Base-by-base conservation (phyloP, 495 filamentous ascomycete genomes). In the Penicillium maclennaniae region DNA sequence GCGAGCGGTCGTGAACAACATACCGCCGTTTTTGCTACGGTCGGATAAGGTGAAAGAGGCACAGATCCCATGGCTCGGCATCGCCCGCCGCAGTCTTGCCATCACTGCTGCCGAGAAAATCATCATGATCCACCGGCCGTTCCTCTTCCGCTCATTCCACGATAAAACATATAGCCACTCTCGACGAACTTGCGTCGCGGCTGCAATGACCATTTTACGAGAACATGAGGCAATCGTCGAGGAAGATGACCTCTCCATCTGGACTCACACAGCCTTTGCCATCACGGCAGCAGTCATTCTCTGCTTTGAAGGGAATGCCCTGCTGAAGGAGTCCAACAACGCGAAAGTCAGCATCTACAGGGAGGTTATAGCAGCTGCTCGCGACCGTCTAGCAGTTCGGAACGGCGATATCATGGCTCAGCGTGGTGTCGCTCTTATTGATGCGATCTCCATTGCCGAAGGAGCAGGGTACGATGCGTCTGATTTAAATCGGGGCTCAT, bases 101-200 rank as follows among this genome's bases (percentile, higher is more conserved):
- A 73, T 74, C 16, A 75, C 72, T 4, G 65, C 69, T n/a, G 69
- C 69, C 0, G 73, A 79, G 49, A 79, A 79, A 45, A 73, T 79
- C 37, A 79, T 79, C 45, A 78, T 78, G 76, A 73, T 79, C 23
- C 74, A 79, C 55, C 69, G 76, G 20, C 66, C 66, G 1, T 78
- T 79, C 49, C 59, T 79, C 0, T 73, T 69, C 42, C 64, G 62
- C 27, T 74, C 72, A 41, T 78, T 78, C 48, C 58, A 69, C 14
- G 66, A 69, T 17, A 63, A 67, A 5, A 68, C 54, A 28, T 79
- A 69, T 47, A 62, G 52, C 19, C 72, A 72, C 17, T 73, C 73
- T 38, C 59, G 75, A 19, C 66, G 72, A 38, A 76, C 75, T 6
- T 78, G 73, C 46, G 61, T 75, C 25, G 70, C 69, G 0, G 70